These are phyloP conservation scores for Yamadazyma olivae DNA, from an alignment of 805 yeast genomes.

Conservation along the genomic window DNA sequence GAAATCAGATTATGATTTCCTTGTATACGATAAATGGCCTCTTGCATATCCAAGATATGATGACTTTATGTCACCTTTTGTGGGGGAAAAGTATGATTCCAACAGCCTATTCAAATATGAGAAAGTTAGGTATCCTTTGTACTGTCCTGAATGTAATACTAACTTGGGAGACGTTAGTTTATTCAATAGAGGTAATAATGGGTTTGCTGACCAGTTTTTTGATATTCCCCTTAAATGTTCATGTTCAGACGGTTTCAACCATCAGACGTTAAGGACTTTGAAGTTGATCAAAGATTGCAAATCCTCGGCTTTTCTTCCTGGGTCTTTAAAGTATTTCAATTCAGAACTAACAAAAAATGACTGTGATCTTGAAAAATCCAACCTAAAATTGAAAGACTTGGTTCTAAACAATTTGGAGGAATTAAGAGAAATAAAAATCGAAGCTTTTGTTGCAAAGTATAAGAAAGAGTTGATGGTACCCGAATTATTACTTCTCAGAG, in stretches of 20 bases:
- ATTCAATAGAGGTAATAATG: neutral
- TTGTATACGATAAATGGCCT: too few relatives aligned
- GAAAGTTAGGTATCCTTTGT: neutral
- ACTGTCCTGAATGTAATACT: neutral
- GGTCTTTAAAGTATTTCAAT: neutral
- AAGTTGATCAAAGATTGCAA: constrained; percentile 1
- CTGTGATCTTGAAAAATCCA: neutral
- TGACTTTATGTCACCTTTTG: too few relatives aligned
- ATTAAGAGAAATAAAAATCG: neutral
- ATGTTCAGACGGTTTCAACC: neutral
- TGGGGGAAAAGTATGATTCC: too few relatives aligned
- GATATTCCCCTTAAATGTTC: neutral
- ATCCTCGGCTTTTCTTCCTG: neutral
- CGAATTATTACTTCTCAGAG: neutral
- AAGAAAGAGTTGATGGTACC: neutral
- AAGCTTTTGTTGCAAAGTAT: neutral
- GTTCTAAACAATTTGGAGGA: neutral
- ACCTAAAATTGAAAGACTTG: neutral
- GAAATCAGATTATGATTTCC: too few relatives aligned
- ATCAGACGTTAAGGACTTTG: constrained; percentile 1
- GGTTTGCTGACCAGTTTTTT: constrained; percentile 2
- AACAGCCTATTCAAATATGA: too few relatives aligned
- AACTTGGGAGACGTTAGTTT: neutral
- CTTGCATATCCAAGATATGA: too few relatives aligned
- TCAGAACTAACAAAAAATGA: constrained; percentile 1